Evolutionary conservation across 2,329 filamentous ascomycete genomes (phyloP), one percentile per base, ranked within the genome.

Genomic region (Colletotrichum caudatum): DNA sequence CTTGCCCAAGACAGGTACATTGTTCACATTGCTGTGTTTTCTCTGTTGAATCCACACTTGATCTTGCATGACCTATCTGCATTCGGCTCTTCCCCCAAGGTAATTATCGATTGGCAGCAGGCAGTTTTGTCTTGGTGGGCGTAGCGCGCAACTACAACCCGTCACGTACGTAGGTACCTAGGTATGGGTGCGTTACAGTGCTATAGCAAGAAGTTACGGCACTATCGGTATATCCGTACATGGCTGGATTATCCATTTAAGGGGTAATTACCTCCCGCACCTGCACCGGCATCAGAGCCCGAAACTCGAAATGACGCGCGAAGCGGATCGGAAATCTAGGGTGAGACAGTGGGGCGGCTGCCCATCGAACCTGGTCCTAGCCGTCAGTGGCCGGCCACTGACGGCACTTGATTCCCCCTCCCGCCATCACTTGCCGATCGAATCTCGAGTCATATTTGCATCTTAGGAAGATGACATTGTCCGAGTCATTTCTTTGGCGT

Each of bases 221-320:
- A 29, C 29, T 29, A 29, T 4, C 29, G 29, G 35, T 37, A 46
- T 64, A 26, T 48, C 54, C 26, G 7, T 41, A 44, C 41, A 44
- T 20, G 41, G 41, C 16, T 44, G 41, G 16, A 44, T 20, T 29
- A 29, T 3, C 41, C 51, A 48, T 66, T 68, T 56, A 54, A 59
- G 59, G 59, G 63, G 66, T 4, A 64, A 64, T 11, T 35, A 63
- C 33, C 58, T 68, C 46, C 64, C 64, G 18, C 41, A 8, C 41
- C 41, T 14, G 14, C 39, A 18, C 39, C 39, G 39, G 69, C 64
- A 65, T 58, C 59, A 53, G 54, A 71, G 62, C 61, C 70, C 70
- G 70, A 72, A 72, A 72, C 70, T 66, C 39, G 54, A 72, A 59
- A 67, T 72, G 62, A 72, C 61, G 61, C 61, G 61, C 70, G 67